phyloP scores from a whole-genome alignment of 371 early-diverging fungal genomes.

The Zopfochytrium polystomum region DNA sequence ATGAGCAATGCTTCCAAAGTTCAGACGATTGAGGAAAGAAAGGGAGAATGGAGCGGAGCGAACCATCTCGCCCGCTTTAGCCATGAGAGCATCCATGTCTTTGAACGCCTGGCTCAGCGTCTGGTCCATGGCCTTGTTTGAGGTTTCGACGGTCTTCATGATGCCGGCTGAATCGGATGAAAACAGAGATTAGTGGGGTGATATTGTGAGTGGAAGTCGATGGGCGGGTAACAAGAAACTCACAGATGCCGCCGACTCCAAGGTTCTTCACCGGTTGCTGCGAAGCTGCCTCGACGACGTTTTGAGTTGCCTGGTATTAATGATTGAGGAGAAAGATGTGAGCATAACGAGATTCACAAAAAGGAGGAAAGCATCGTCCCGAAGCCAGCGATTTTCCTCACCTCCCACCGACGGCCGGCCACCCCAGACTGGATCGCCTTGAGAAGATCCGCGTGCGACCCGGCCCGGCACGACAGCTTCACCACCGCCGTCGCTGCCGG shows the following conservation, averaged over 20 bases:
- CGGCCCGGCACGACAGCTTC: conserved; percentile 75
- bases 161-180: conserved; percentile 60
- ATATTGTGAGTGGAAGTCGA: not conserved
- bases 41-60: too few species aligned
- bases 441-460: conserved; percentile 63
- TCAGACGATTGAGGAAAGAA: conserved; percentile 30
- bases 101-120: conserved; percentile 77
- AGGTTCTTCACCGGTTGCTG: not conserved
- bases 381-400: too few species aligned
- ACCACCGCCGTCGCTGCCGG: conserved; percentile 29
- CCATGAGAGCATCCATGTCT: conserved; percentile 80
- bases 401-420: conserved; percentile 64
- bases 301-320: too few species aligned
- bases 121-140: conserved; percentile 60
- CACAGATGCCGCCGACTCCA: conserved; percentile 39
- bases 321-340: not conserved
- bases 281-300: too few species aligned
- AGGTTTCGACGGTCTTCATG: conserved; percentile 61
- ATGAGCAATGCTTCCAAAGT: too few species aligned
- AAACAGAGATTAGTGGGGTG: not conserved
- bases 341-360: not conserved
- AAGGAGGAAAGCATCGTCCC: not conserved
- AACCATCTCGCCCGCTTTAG: conserved; percentile 85
- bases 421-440: conserved; percentile 60
- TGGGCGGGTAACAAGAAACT: conserved; percentile 5